phyloP scores from a whole-genome alignment of 208 protist genomes.

The Leishmania turanica region DNA sequence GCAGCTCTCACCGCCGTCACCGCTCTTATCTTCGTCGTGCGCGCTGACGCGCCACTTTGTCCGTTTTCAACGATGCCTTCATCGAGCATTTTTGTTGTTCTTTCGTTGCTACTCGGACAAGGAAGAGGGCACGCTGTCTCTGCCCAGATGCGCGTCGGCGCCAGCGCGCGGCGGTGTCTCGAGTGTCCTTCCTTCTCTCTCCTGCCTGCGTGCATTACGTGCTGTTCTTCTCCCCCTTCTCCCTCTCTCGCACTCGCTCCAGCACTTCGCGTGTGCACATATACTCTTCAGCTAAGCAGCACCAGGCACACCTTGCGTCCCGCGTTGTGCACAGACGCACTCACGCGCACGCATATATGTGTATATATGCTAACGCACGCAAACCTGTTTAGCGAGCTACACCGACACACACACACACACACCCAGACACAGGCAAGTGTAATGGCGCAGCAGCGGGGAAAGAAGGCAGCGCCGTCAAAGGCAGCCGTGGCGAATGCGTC shows the following conservation, averaged over 20 bases:
- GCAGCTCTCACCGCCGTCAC: neutral
- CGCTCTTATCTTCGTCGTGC: neutral
- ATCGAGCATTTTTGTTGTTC: too few relatives aligned
- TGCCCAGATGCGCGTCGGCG: neutral
- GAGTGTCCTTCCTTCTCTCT: neutral
- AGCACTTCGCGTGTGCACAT: neutral
- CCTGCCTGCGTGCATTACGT: neutral
- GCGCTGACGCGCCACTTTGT: neutral
- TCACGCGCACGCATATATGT: too few relatives aligned
- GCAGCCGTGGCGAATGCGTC: neutral
- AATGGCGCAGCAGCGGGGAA: constrained; percentile 1
- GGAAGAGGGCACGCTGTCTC: neutral
- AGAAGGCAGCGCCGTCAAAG: neutral
- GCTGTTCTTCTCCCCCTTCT: neutral
- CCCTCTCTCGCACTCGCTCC: constrained; percentile 8
- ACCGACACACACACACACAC: neutral
- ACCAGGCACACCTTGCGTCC: neutral
- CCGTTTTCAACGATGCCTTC: neutral
- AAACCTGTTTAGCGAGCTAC: neutral
- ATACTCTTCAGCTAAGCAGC: neutral
- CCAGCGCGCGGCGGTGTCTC: neutral
- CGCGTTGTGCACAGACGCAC: neutral
- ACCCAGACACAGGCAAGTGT: neutral
- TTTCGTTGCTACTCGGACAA: neutral
- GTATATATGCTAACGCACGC: too few relatives aligned